Percentiles rank a stretch among this genome's conserved stretches.
phyloP scores from a whole-genome alignment of 495 filamentous ascomycete species.

The Trichoderma asperelloides region DNA sequence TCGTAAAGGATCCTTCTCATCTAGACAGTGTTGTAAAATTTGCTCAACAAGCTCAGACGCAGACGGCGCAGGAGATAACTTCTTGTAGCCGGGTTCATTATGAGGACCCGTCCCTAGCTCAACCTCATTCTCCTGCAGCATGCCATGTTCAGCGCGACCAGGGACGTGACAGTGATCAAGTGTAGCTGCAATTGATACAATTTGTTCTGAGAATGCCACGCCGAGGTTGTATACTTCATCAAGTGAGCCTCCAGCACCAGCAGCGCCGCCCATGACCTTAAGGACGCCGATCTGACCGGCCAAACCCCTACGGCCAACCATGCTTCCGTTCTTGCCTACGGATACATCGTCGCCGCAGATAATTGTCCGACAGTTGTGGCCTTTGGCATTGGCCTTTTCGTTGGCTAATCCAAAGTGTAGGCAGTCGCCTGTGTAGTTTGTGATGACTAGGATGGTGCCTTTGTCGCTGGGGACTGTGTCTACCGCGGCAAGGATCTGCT shows the following conservation, averaged over 20 bases:
- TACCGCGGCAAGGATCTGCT: conserved; percentile 52
- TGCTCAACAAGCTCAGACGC: conserved; percentile 44
- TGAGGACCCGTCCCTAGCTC: conserved; percentile 55
- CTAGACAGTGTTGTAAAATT: conserved; percentile 45
- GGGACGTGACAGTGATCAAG: conserved; percentile 58
- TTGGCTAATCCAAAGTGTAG: conserved; percentile 55
- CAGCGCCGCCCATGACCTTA: conserved; percentile 31
- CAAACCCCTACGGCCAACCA: conserved; percentile 49
- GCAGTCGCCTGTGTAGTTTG: conserved; percentile 59
- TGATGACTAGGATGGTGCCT: conserved; percentile 53
- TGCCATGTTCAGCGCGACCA: conserved; percentile 45
- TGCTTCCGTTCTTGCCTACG: conserved; percentile 45
- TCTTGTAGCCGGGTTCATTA: conserved; percentile 52
- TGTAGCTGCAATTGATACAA: conserved; percentile 51
- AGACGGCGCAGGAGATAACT: conserved; percentile 44
- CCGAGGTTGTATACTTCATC: conserved; percentile 50
- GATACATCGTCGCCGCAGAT: conserved; percentile 54
- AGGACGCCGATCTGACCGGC: conserved; percentile 43
- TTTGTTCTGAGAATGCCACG: conserved; percentile 40
- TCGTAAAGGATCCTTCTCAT: conserved; percentile 45
- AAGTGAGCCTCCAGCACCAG: conserved; percentile 38
- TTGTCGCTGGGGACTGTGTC: conserved; percentile 46
- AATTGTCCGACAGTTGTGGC: conserved; percentile 45
- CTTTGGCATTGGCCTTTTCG: conserved; percentile 50
- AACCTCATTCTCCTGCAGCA: conserved; percentile 36